Percentiles rank a stretch among this genome's conserved stretches.
These are phyloP conservation scores for Schizochytrium sp. DNA, from an alignment of 108 stramenopile genomes.

Conservation along the genomic window DNA sequence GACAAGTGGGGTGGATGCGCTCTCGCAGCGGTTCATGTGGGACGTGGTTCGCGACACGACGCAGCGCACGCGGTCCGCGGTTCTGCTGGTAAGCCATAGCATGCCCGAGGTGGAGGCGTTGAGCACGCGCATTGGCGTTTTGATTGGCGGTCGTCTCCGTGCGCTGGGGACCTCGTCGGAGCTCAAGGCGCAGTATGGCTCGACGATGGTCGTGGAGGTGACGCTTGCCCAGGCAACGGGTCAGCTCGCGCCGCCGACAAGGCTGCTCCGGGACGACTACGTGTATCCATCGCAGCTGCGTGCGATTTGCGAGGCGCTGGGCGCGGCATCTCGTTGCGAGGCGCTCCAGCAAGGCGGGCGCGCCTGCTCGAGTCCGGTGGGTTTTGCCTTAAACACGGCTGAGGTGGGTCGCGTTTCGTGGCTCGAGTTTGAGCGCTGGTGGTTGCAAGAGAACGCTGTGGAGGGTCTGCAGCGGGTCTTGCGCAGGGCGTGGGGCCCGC, in stretches of 20 bases:
- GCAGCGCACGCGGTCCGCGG: background rate
- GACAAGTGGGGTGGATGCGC: constrained; percentile 55
- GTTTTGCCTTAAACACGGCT: background rate
- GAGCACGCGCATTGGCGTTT: background rate
- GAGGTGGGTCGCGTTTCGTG: background rate
- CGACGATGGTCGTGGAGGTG: background rate
- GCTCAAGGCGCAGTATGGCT: background rate
- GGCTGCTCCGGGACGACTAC: background rate
- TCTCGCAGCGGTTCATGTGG: constrained; percentile 54
- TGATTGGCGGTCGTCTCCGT: background rate
- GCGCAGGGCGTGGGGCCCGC: no score
- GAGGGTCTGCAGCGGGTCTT: background rate
- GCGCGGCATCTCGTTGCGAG: background rate
- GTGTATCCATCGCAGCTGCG: background rate
- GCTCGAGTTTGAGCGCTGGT: constrained; percentile 4
- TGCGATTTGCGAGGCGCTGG: background rate
- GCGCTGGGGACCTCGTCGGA: background rate
- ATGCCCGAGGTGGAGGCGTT: background rate
- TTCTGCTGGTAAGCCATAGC: background rate
- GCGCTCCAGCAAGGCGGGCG: background rate
- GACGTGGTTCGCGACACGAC: background rate
- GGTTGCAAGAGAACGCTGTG: background rate
- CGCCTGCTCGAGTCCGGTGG: background rate
- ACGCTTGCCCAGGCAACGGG: background rate
- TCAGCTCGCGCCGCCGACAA: background rate